Percentiles rank a stretch among this genome's conserved stretches.
phyloP scores from a whole-genome alignment of 306 rosid species.

The Casuarina cunninghamiana region DNA sequence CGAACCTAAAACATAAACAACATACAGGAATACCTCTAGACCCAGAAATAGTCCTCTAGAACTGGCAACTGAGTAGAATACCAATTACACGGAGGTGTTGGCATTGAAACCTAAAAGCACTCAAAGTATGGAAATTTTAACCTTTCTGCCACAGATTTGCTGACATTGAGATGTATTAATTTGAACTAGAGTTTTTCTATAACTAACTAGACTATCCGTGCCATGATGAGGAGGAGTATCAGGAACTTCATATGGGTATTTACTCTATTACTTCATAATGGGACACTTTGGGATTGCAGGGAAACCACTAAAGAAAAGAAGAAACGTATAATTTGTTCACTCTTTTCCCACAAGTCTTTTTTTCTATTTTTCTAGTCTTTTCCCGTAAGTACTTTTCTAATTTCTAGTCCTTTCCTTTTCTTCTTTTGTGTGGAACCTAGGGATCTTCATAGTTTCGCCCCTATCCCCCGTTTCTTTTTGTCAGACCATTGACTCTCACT shows the following conservation, averaged over 20 bases:
- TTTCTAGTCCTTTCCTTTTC: background rate
- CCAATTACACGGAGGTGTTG: background rate
- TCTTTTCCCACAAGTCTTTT: background rate
- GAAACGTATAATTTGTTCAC: background rate
- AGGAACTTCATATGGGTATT: background rate
- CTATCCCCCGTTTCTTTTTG: background rate
- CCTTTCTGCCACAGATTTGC: background rate
- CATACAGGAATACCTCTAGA: background rate
- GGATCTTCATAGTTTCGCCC: background rate
- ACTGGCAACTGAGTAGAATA: background rate
- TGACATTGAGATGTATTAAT: constrained; percentile 1
- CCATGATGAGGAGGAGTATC: background rate
- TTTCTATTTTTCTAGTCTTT: no score
- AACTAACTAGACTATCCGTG: background rate
- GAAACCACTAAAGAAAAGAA: background rate
- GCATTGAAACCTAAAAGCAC: background rate
- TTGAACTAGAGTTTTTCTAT: background rate
- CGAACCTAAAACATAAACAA: background rate
- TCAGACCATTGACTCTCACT: background rate
- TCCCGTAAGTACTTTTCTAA: no score
- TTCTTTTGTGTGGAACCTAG: background rate
- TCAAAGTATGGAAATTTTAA: background rate
- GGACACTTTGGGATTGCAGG: background rate
- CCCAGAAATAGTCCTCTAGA: constrained; percentile 1
- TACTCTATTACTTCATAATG: background rate